Evolutionary conservation across 371 early-diverging fungal species (phyloP), one percentile per base, ranked within the genome.

Genomic region (Syncephalastrum monosporum): DNA sequence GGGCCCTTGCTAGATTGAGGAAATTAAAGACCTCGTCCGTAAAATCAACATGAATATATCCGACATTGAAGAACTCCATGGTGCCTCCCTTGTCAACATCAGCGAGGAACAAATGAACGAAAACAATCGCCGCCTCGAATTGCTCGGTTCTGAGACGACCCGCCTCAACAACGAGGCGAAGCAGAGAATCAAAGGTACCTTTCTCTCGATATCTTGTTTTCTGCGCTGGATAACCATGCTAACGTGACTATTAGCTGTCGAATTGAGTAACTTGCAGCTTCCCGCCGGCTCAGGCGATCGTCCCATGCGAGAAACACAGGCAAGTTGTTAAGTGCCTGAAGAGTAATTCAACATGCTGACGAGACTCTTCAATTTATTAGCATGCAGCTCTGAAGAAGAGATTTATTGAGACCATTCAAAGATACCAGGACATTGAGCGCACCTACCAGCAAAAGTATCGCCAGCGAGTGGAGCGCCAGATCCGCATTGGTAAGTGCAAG

Each of bases 401-500:
- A 65, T 94, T 95, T 58, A 72, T 93, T 64, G 89, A 90, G 52
- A 81, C 86, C 25, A 90, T 95, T 75, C 85, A 83, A 59, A 82
- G 89, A 43, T 95, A 91, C 62, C 90, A 91, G 72, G 79, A 83
- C 47, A 82, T 91, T 7, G 93, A 95, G 65, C 83, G 82, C 44
- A 83, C 87, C 50, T 91, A 88, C 61, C 86, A 91, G 57, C 85
- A 88, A 61, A 91, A 91, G 65, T 91, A 90, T 63, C 88, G 91
- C 60, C 87, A 87, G 47, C 79, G 93, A 48, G 84, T 94, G 80
- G 91, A 92, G 67, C 71, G 91, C 65, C 94, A 95, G 63, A 88
- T 86, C 59, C 79, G 86, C 54, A 91, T 95, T 69, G 94, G 92
- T 91, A 67, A 56, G 62, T 43, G 24, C 19, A 25, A 23, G 44